Percentiles rank a stretch among this genome's conserved stretches.
phyloP scores from a whole-genome alignment of 2,329 filamentous ascomycete genomes.

The Akanthomyces lecanii region DNA sequence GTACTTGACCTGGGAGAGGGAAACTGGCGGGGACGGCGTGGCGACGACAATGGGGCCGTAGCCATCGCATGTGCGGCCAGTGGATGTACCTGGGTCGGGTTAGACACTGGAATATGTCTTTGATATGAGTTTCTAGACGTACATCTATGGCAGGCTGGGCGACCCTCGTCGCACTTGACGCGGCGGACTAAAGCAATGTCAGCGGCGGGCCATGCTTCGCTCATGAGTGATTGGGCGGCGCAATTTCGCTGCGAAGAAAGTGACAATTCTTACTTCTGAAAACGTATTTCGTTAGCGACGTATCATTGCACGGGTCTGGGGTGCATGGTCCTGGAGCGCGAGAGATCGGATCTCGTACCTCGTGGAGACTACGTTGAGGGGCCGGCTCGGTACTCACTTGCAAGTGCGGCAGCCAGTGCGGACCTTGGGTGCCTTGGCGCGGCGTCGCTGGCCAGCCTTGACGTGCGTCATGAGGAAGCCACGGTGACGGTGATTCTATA shows the following conservation, averaged over 20 bases:
- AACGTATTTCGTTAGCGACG: not conserved
- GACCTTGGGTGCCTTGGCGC: constrained; percentile 18
- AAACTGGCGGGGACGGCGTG: not conserved
- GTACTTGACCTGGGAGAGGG: constrained; percentile 1
- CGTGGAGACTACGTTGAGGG: not conserved
- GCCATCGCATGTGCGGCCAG: constrained; percentile 16
- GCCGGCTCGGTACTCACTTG: constrained; percentile 12
- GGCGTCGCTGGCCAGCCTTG: constrained; percentile 18
- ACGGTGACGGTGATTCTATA: not conserved
- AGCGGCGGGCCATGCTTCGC: not conserved
- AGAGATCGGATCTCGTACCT: not conserved
- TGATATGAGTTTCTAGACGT: not conserved
- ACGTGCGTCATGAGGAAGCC: constrained; percentile 17
- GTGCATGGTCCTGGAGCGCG: not conserved
- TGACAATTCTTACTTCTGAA: constrained; percentile 1
- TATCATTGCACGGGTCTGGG: not conserved
- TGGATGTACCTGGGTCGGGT: constrained; percentile 6
- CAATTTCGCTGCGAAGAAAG: not conserved
- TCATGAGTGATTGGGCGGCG: not conserved
- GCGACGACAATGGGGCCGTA: not conserved
- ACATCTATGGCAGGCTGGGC: constrained; percentile 16
- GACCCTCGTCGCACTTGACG: constrained; percentile 17
- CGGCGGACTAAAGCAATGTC: constrained; percentile 10
- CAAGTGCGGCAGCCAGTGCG: constrained; percentile 17
- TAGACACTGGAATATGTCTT: not conserved